A percentile compares a stretch with the other conserved stretches of the same genome.
phyloP scores from a whole-genome alignment of 768 basidiomycete genomes.

The Rhizopogon vesiculosus region DNA sequence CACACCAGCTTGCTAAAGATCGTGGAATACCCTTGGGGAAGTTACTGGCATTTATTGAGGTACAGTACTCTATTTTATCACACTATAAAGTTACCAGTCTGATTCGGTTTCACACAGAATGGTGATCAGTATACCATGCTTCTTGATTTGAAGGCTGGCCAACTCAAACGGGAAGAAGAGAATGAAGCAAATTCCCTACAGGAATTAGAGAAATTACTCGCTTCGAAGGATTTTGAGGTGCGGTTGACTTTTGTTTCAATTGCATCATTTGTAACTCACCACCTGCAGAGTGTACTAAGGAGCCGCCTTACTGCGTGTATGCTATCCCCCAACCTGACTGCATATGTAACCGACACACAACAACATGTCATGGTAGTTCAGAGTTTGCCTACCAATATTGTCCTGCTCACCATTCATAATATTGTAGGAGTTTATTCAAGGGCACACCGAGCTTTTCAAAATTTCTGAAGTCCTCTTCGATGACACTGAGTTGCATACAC shows the following conservation, averaged over 20 bases:
- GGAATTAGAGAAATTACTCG: background rate
- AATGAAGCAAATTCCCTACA: background rate
- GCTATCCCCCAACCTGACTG: slow-evolving; percentile 6
- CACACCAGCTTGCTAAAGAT: background rate
- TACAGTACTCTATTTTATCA: background rate
- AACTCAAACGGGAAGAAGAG: background rate
- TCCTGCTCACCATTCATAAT: background rate
- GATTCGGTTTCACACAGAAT: background rate
- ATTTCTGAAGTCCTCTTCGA: slow-evolving; percentile 1
- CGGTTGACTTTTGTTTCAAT: background rate
- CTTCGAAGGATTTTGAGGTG: background rate
- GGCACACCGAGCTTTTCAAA: slow-evolving; percentile 1
- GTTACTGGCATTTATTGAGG: background rate
- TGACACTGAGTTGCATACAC: background rate
- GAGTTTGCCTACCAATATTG: background rate
- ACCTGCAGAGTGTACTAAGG: background rate
- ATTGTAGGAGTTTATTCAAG: slow-evolving; percentile 2
- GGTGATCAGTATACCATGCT: background rate
- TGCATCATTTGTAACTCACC: background rate
- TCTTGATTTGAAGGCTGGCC: background rate
- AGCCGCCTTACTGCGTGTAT: slow-evolving; percentile 1
- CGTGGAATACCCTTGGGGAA: background rate
- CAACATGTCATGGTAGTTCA: slow-evolving; percentile 1
- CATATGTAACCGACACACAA: slow-evolving; percentile 5
- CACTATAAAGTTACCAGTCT: background rate